Evolutionary conservation across 148 eudicot genomes (phyloP), one percentile per base, ranked within the genome.

Genomic region (Suaeda aralocaspica): DNA sequence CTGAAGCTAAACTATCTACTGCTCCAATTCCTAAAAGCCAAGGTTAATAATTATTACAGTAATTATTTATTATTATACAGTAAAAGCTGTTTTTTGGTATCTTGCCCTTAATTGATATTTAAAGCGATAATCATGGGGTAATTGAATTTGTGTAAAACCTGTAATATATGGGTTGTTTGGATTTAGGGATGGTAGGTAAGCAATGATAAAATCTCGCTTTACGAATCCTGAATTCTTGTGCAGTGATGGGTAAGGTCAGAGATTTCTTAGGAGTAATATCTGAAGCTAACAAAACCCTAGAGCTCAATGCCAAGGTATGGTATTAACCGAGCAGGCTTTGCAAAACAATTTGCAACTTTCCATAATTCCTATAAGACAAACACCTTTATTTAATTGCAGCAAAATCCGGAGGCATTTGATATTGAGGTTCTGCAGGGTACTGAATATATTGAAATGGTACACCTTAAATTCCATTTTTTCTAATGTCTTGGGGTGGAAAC

Each of bases 401-500:
- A 83, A 31, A 84, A 87, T 42, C 85, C 86, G 3, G 79, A 86
- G 64, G 83, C 84, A 13, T 88, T 82, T 55, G 83, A 88, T 52
- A 90, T 92, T 65, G 96, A 92, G 82, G 83, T 76, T 69, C 82
- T 92, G 48, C 82, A 72, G n/a, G 96, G 91, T 62, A 77, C 79
- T 34, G 92, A 90, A 76, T 84, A 83, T 72, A 92, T 92, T 41
- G 92, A 92, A 85, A 86, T 93, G 98, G 98, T 90, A 76, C 73
- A 59, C 21, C 31, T 11, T 25, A 21, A 16, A 6, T 11, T 39
- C 39, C 45, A 36, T 74, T 16, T 18, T 59, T 6, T 51, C 50
- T 48, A n/a, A 9, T 15, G 8, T 75, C n/a, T n/a, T n/a, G n/a
- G n/a, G n/a, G n/a, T n/a, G n/a, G n/a, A 53, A 26, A 42, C 26